Evolutionary conservation across 2,329 filamentous ascomycete genomes (phyloP), one percentile per base, ranked within the genome.

Genomic region (Xylaria multiplex): DNA sequence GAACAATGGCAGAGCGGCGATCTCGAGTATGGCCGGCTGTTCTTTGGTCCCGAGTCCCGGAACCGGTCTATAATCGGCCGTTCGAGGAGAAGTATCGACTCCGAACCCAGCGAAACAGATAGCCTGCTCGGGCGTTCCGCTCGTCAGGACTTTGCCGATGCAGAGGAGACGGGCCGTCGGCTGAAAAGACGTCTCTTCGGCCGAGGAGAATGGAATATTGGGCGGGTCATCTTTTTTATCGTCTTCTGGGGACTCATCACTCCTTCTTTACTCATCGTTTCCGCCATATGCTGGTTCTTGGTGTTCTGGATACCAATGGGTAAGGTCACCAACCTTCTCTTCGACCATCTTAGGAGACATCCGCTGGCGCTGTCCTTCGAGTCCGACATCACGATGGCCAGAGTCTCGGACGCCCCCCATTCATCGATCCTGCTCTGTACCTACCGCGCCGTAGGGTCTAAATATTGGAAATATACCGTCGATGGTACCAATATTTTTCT

Each of bases 241-340:
- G 95, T 96, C 83, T 99, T 98, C 83, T 98, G 97, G 81, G 92
- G 93, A 73, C 83, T 98, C 65, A 90, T 99, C 70, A 93, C 92
- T 3, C 96, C 96, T 1, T 87, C 92, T 22, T 86, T 98, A 70
- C 90, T 98, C 72, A 75, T 97, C 49, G 93, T 96, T 42, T 97
- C 93, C 8, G 88, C 87, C 30, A 86, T 97, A 66, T 99, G 96
- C 81, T 99, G 95, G 94, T 90, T 99, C 75, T 80, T 98, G 71
- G 96, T 99, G 64, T 99, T 99, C 81, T 94, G 90, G 84, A 99
- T 99, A 60, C 96, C 96, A 8, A 99, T 99, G 96, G 96, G 94
- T 73, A 97, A 96, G 77, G 92, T 97, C 46, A 97, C 93, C 2
- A 86, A 95, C 68, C 87, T 98, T 63, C 83, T 99, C 14, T 92